A percentile compares a stretch with the other conserved stretches of the same genome.
These are phyloP conservation scores for Coccinonectria pachysandricola DNA, from an alignment of 2,329 filamentous ascomycete species.

Conservation along the genomic window DNA sequence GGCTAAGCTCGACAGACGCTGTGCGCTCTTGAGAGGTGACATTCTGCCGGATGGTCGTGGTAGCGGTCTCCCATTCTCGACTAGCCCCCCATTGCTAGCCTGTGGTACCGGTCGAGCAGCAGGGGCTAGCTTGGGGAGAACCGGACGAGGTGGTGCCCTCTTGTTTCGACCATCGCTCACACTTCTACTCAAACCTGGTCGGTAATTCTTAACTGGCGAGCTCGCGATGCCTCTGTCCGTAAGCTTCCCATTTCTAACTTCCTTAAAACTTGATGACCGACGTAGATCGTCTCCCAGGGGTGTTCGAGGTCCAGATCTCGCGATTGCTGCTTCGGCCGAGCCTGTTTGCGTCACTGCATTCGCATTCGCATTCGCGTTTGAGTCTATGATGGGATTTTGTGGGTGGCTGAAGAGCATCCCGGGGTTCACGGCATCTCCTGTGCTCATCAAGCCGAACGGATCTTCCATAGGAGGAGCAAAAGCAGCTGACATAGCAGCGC, in stretches of 20 bases:
- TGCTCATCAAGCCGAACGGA: constrained; percentile 38
- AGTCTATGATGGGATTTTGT: constrained; percentile 34
- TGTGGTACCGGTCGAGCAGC: constrained; percentile 29
- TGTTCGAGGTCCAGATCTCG: constrained; percentile 15
- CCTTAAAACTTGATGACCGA: constrained; percentile 35
- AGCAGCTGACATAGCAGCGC: constrained; percentile 27
- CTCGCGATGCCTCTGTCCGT: constrained; percentile 31
- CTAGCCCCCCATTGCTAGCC: constrained; percentile 19
- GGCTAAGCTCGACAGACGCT: constrained; percentile 39
- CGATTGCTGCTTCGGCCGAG: constrained; percentile 19
- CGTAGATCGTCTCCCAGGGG: constrained; percentile 28
- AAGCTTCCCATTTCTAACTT: constrained; percentile 30
- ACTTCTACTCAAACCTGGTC: constrained; percentile 43
- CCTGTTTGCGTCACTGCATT: constrained; percentile 19
- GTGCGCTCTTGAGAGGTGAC: constrained; percentile 43
- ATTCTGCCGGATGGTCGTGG: constrained; percentile 34
- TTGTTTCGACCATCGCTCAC: constrained; percentile 43
- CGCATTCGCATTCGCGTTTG: constrained; percentile 33
- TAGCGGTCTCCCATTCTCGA: constrained; percentile 25
- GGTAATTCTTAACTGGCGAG: constrained; percentile 42
- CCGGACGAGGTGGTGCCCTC: constrained; percentile 28
- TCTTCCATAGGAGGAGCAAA: constrained; percentile 38
- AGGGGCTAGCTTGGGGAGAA: constrained; percentile 39
- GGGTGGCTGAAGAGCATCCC: constrained; percentile 47
- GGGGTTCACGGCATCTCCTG: constrained; percentile 45